phyloP scores from a whole-genome alignment of 2,329 filamentous ascomycete genomes.

The Byssothecium circinans region DNA sequence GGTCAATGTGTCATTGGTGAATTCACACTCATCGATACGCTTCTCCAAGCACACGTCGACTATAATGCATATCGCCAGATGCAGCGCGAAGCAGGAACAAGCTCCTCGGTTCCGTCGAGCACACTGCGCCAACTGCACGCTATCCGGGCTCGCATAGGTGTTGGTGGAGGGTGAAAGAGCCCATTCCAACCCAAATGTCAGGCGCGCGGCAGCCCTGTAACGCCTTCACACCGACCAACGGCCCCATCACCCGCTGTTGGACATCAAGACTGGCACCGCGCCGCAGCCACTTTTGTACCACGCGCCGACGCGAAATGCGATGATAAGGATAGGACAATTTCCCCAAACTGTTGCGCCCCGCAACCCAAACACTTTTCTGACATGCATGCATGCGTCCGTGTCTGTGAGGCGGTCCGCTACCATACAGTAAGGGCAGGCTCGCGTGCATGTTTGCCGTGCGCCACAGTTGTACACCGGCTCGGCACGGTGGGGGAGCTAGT shows the following conservation, averaged over 20 bases:
- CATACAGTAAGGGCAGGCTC: background rate
- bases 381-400: background rate
- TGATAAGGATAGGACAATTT: background rate
- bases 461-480: background rate
- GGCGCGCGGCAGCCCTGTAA: background rate
- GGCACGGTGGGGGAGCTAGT: background rate
- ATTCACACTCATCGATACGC: slow-evolving; percentile 45
- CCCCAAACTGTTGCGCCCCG: background rate
- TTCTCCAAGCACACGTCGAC: slow-evolving; percentile 46
- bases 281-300: no score
- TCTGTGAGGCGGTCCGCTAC: no score
- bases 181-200: no score
- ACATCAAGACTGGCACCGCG: no score
- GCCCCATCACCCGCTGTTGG: background rate
- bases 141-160: slow-evolving; percentile 37
- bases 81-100: slow-evolving; percentile 28
- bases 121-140: slow-evolving; percentile 38
- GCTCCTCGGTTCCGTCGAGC: slow-evolving; percentile 29
- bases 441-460: background rate
- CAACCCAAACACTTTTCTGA: background rate
- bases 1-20: slow-evolving; percentile 52
- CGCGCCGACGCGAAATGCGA: no score
- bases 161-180: slow-evolving; percentile 23
- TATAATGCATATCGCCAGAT: slow-evolving; percentile 39
- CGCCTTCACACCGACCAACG: background rate